Percentiles rank a stretch among this genome's conserved stretches.
Conservation (phyloP, 495 filamentous ascomycete species). For the Penicillium flavigenum region DNA sequence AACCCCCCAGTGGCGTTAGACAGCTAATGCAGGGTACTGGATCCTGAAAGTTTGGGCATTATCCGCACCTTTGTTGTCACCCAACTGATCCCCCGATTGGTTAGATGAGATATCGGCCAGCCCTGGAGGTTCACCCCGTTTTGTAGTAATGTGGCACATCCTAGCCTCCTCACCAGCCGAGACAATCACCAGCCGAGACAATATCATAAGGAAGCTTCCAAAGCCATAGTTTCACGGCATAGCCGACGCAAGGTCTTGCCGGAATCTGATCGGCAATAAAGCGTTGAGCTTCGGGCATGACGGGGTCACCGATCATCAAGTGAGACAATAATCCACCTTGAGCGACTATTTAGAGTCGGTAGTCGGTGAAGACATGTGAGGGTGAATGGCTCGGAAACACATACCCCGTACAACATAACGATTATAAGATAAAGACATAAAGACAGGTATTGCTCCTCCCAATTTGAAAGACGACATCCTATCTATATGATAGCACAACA, state of each 20-base stretch:
- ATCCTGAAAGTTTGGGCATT: neutral
- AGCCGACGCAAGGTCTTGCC: neutral
- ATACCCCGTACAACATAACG: no score
- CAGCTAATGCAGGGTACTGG: neutral
- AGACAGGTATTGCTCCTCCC: neutral
- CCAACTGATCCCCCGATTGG: neutral
- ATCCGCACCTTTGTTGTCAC: neutral
- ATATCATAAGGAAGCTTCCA: neutral
- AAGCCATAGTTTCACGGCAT: neutral
- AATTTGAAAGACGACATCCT: neutral
- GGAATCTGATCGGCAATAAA: neutral
- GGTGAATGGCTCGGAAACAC: no score
- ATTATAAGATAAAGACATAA: neutral
- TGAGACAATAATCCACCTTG: conserved; percentile 17
- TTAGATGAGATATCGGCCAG: neutral
- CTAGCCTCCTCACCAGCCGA: neutral
- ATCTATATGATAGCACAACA: neutral
- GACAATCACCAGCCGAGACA: conserved; percentile 5
- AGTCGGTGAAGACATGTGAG: neutral
- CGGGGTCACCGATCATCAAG: conserved; percentile 15
- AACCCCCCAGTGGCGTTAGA: neutral
- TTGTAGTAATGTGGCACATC: neutral
- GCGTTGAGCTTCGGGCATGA: neutral
- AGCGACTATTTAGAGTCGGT: conserved; percentile 1
- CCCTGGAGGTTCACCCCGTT: neutral